Percentiles rank a stretch among this genome's conserved stretches.
Conservation (phyloP, 441 rosid species). For the Erodium trifolium region DNA sequence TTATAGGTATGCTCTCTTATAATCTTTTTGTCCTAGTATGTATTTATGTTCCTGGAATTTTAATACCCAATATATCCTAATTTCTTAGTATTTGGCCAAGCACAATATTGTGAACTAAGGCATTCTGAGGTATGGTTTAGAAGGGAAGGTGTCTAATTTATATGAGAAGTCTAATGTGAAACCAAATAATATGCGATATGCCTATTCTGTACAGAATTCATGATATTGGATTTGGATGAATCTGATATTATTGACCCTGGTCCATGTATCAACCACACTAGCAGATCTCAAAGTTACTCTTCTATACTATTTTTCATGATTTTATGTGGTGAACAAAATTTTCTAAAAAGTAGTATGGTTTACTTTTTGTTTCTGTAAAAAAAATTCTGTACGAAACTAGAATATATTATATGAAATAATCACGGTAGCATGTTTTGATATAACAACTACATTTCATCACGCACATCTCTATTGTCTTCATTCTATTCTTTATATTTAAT, state of each 20-base stretch:
- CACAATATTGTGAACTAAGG: neutral
- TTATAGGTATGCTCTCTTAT: slow-evolving; percentile 55
- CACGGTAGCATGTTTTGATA: neutral
- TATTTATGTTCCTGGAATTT: neutral
- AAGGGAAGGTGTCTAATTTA: neutral
- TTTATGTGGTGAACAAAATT: neutral
- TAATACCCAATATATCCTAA: neutral
- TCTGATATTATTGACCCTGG: neutral
- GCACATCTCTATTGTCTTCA: neutral
- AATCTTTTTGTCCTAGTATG: slow-evolving; percentile 4
- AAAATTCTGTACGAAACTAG: neutral
- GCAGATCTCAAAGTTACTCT: neutral
- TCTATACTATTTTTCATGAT: neutral
- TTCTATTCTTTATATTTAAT: neutral
- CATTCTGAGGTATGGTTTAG: slow-evolving; percentile 7
- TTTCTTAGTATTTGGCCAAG: neutral
- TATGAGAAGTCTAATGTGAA: slow-evolving; percentile 3
- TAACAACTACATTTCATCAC: neutral
- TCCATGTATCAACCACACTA: neutral
- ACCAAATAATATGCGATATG: neutral
- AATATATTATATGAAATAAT: neutral
- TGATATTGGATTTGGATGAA: slow-evolving; percentile 4
- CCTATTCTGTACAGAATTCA: neutral
- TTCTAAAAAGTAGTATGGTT: neutral
- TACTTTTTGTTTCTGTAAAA: neutral